Conservation (phyloP, 805 yeast genomes). For the Candida pseudofarinosa region DNA sequence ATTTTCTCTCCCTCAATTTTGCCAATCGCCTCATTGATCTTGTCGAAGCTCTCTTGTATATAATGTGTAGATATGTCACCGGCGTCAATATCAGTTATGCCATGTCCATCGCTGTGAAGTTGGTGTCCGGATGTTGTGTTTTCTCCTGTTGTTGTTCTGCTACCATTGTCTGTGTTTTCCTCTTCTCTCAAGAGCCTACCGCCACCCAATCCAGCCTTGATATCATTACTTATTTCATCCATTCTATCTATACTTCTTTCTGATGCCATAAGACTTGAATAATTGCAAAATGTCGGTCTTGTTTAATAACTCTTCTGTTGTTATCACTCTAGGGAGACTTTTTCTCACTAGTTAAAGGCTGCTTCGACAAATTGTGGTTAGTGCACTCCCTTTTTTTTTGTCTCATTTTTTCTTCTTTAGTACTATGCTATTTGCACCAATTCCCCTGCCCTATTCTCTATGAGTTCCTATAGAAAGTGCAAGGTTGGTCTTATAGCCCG, state of each 20-base stretch:
- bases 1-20: conserved; percentile 28
- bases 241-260: conserved; percentile 1
- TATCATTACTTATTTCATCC: conserved; percentile 8
- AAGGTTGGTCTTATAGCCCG: too few species aligned
- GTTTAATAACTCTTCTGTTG: neutral
- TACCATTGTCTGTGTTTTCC: conserved; percentile 3
- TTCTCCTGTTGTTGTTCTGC: conserved; percentile 1
- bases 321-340: conserved; percentile 7
- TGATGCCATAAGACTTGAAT: conserved; percentile 3
- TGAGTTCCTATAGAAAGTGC: too few species aligned
- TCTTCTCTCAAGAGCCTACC: conserved; percentile 7
- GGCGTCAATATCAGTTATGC: neutral
- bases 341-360: conserved; percentile 1
- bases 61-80: conserved; percentile 3
- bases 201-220: conserved; percentile 6
- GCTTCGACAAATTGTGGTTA: conserved; percentile 1
- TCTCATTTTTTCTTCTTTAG: too few species aligned
- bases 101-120: neutral
- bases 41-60: conserved; percentile 10
- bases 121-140: neutral
- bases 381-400: too few species aligned
- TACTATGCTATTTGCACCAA: too few species aligned
- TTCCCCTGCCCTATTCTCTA: too few species aligned
- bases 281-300: conserved; percentile 11
- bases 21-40: conserved; percentile 8